A percentile compares a stretch with the other conserved stretches of the same genome.
Conservation (phyloP, 192 early-diverging fungal species). For the Coemansia sp. region DNA sequence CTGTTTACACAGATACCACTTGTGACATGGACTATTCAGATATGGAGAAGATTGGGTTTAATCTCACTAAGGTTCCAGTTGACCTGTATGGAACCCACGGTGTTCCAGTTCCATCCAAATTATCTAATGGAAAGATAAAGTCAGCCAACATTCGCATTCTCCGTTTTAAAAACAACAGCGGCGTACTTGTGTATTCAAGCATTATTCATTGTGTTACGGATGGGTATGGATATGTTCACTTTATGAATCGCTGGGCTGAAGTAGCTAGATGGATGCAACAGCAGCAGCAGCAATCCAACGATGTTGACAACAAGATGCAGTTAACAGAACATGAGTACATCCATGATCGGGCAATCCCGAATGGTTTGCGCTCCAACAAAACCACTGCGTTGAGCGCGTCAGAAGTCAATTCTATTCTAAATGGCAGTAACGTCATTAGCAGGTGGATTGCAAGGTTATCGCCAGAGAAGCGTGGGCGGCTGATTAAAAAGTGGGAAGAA, state of each 20-base stretch:
- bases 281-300: background rate
- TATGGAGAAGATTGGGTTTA: constrained; percentile 4
- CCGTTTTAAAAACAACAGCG: constrained; percentile 21
- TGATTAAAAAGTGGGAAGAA: background rate
- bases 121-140: constrained; percentile 6
- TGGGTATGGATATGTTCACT: constrained; percentile 13
- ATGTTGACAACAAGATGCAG: background rate
- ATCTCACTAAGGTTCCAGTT: background rate
- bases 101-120: background rate
- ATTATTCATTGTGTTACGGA: constrained; percentile 15
- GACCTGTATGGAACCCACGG: background rate
- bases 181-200: constrained; percentile 21
- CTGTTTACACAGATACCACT: constrained; percentile 15
- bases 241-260: constrained; percentile 12
- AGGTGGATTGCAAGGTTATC: constrained; percentile 15
- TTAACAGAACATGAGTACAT: background rate
- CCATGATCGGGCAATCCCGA: background rate
- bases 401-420: background rate
- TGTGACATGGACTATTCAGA: constrained; percentile 4
- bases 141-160: constrained; percentile 7
- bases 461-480: constrained; percentile 4
- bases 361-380: background rate
- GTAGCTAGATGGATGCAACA: background rate
- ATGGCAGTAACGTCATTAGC: background rate
- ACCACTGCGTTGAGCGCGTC: background rate